Evolutionary conservation across 805 yeast species (phyloP), one percentile per base, ranked within the genome.

Genomic region (Zygoascus flipseniorum): DNA sequence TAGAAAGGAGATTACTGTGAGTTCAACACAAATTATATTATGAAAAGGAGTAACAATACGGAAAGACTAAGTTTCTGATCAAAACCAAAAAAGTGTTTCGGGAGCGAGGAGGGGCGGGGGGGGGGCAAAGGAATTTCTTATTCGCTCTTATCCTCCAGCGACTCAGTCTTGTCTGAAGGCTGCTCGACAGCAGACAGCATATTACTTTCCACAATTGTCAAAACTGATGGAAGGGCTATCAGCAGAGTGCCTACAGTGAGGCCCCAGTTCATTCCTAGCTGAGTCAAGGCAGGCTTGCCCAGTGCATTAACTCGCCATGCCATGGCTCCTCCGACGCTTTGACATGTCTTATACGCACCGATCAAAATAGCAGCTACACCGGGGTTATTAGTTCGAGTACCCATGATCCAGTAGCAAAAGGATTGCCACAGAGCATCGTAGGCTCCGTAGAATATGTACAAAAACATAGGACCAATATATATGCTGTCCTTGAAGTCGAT

Each of bases 261-360:
- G 8, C 70, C 84, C 83, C 84, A 79, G 28, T 77, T 72, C 23
- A 76, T 66, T 11, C 68, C 78, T 62, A 78, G 78, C 67, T 78
- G 64, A 26, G 63, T 62, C 63, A 72, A 69, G 63, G 73, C 78
- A 35, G 64, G 52, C 14, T 52, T 54, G 14, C 61, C 64, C 35
- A 68, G 56, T 23, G 79, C 76, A 62, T 79, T 82, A 57, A 79
- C 65, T 58, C 81, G 69, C 84, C 83, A 81, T 9, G 76, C 76
- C 56, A 81, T 72, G 26, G 82, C 85, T n/a, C 82, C 80, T 62
- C 82, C 83, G 8, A 82, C 82, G 35, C 80, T 73, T 68, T 81
- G 85, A 54, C 79, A 65, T 53, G 81, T 77, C 69, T 81, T 81
- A 70, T 79, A 81, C 62, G 77, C 75, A 42, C 83, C 84, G 23